Evolutionary conservation across 257 asterid genomes (phyloP), one percentile per base, ranked within the genome.

Genomic region (Galeopsis tetrahit): DNA sequence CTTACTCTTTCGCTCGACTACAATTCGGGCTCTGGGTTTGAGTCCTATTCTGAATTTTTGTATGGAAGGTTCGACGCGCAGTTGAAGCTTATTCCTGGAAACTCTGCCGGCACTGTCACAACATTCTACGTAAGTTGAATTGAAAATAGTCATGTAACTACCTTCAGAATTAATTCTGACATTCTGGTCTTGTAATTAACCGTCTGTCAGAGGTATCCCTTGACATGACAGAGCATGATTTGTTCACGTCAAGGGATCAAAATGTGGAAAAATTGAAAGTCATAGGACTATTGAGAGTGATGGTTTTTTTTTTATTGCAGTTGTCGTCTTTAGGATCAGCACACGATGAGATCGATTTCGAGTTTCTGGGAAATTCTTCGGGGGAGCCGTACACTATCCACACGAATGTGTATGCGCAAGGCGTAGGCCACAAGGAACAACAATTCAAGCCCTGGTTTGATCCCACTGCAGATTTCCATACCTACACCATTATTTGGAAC

Each of bases 21-120:
- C 0, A 7, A 1, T 15, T 78, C 95, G 0, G 97, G 97, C 39
- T 86, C 90, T 0, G 95, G 97, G 2, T 88, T 88, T 9, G 81
- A 85, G 75, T 85, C 97, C 35, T 82, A 80, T 15, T 75, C 72
- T 2, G 68, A 68, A 17, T 90, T 48, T 63, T 55, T 88, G 1
- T 90, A 53, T 2, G 89, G 84, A 13, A 71, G 88, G 64, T 78
- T 90, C 2, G 96, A 90, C 32, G 36, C 84, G 81, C 87, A 90
- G 77, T 66, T 90, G 66, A 90, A 88, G 75, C 90, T 90, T 33
- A 57, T 87, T 0, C 85, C 90, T 5, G 77, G 79, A 2, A 78
- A 90, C 66, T 88, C 96, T 0, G 97, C 94, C 11, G 97, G 97
- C 80, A 81, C 92, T 0, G 96, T 90, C 69, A 84, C 97, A 0